A percentile compares a stretch with the other conserved stretches of the same genome.
Conservation (phyloP, 2,329 filamentous ascomycete genomes). For the Cladosporium sp. region DNA sequence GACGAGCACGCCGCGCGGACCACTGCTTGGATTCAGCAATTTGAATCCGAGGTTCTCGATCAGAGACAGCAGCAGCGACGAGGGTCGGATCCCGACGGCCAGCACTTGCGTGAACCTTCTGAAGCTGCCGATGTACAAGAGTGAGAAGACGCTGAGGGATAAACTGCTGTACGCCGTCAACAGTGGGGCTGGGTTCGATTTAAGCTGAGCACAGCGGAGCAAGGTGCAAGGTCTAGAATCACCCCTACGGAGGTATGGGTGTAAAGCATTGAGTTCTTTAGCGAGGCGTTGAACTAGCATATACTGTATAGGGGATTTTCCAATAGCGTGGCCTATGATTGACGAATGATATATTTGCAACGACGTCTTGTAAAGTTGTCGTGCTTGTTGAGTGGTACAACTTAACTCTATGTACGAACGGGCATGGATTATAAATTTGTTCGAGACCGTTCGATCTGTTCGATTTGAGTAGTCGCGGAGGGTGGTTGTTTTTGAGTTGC, state of each 20-base stretch:
- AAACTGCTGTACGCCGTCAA: slow-evolving; percentile 90
- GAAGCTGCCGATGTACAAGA: slow-evolving; percentile 82
- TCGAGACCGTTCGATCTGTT: background rate
- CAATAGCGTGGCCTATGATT: background rate
- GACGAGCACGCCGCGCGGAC: slow-evolving; percentile 86
- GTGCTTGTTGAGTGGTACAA: background rate
- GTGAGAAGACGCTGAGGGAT: slow-evolving; percentile 63
- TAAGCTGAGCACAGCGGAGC: slow-evolving; percentile 27
- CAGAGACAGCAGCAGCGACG: slow-evolving; percentile 74
- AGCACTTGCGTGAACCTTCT: slow-evolving; percentile 95
- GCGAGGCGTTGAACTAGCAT: slow-evolving; percentile 6
- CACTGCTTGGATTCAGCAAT: slow-evolving; percentile 83
- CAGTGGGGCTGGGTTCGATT: slow-evolving; percentile 87
- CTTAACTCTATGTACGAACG: background rate
- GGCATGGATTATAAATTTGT: background rate
- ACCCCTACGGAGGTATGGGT: background rate
- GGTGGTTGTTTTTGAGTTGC: too few species aligned
- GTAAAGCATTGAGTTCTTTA: background rate
- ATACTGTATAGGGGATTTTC: background rate
- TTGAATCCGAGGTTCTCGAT: slow-evolving; percentile 87
- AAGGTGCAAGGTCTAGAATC: background rate
- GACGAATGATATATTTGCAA: background rate
- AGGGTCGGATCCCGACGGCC: slow-evolving; percentile 80
- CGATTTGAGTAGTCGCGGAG: background rate
- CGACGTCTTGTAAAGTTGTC: background rate